phyloP scores from a whole-genome alignment of 169 alveolate species.

The Plasmodium vivax region DNA sequence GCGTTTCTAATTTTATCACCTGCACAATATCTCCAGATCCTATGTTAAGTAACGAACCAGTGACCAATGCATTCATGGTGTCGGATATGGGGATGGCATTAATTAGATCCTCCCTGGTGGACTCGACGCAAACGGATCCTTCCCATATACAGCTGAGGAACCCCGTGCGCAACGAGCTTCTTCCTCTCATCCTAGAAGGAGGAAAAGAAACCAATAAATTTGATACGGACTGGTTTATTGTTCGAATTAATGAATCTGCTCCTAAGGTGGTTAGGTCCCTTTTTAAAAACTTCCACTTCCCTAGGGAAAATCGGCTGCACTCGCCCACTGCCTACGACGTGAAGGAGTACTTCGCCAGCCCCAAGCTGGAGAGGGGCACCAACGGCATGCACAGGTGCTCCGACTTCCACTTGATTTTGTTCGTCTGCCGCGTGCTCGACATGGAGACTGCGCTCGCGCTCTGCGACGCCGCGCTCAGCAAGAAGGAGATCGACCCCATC shows the following conservation, averaged over 20 bases:
- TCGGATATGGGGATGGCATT: constrained; percentile 88
- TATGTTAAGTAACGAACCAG: constrained; percentile 84
- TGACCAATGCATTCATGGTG: constrained; percentile 90
- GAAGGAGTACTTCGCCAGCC: constrained; percentile 39
- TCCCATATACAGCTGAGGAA: constrained; percentile 73
- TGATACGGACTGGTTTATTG: constrained; percentile 87
- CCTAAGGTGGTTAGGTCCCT: constrained; percentile 82
- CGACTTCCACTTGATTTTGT: constrained; percentile 91
- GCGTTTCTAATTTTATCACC: constrained; percentile 84
- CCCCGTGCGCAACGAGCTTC: constrained; percentile 79
- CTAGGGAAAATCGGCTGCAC: constrained; percentile 82
- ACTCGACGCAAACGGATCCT: constrained; percentile 77
- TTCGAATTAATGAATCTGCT: constrained; percentile 88
- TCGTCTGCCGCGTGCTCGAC: constrained; percentile 92
- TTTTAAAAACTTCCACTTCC: constrained; percentile 82
- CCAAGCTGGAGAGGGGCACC: constrained; percentile 50
- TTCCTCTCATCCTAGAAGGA: constrained; percentile 85
- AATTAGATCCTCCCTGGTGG: constrained; percentile 79
- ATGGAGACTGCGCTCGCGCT: constrained; percentile 90
- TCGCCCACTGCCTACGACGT: constrained; percentile 69
- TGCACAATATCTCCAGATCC: constrained; percentile 90
- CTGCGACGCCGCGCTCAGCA: constrained; percentile 82
- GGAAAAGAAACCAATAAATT: constrained; percentile 85
- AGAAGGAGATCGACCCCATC: constrained; percentile 78
- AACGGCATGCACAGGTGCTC: constrained; percentile 84